Base-by-base conservation (phyloP, 73 alveolate species). In the Symbiodinium natans region DNA sequence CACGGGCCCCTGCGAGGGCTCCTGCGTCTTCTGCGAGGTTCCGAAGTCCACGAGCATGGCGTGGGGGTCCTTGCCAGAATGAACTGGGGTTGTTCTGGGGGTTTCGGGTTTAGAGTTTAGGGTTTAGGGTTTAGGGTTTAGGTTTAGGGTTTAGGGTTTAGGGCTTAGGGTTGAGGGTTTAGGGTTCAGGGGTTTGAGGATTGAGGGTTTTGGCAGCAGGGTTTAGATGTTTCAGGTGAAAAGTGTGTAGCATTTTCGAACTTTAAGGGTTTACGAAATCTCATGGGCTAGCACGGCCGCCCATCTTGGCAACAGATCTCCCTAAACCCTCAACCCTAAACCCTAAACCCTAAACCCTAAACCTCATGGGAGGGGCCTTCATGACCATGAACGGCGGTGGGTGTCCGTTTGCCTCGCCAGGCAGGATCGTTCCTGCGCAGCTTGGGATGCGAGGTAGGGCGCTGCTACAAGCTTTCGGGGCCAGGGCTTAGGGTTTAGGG, bases 21-120 rank as follows among this genome's bases (percentile, higher is more conserved):
- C 15, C 33, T 59, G 42, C 33, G 48, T 63, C 73, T 33, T 3
- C 41, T 41, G 95, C 31, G 95, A 83, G 23, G 95, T 88, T 40
- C 95, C 95, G 73, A 88, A 88, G 43, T 88, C 95, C 95, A 88
- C 95, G 74, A 88, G 11, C 42, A 88, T 59, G 73, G 71, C 95
- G 43, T 88, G 95, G 46, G 95, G 95, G 54, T 59, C 95, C 95
- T 88, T 52, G 54, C n/a, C 59, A 46, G 25, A 46, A 46, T n/a
- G n/a, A 46, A 46, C 59, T 13, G 6, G 59, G 59, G 1, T 52
- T 21, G 68, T 21, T 6, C 29, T 10, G 21, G 68, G 68, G 68
- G 68, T 52, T 52, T 52, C 0, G 68, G 68, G 68, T 4, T 52
- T 52, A 5, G 68, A 27, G 68, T 13, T 13, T 46, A 2, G 59